A percentile compares a stretch with the other conserved stretches of the same genome.
Conservation (phyloP, 2,329 filamentous ascomycete genomes). For the Didymella arachidicola region DNA sequence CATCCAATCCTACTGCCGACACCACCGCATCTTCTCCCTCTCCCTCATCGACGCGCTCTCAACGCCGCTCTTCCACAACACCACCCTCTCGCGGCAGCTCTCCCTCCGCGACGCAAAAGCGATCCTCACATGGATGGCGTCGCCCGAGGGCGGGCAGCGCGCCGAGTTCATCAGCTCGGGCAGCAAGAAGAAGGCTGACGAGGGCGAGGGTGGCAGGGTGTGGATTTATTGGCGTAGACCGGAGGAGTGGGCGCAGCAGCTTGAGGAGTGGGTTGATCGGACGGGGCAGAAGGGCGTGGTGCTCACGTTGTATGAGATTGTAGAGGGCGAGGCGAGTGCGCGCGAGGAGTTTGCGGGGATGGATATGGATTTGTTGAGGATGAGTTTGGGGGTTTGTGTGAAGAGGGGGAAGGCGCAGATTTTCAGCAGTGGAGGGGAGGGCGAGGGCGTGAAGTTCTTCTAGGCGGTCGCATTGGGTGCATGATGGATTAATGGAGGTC, state of each 20-base stretch:
- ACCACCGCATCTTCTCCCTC: conserved; percentile 79
- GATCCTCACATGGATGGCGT: conserved; percentile 65
- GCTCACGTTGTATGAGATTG: conserved; percentile 89
- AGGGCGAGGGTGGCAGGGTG: conserved; percentile 49
- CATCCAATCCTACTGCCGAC: conserved; percentile 82
- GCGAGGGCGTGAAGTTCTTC: conserved; percentile 89
- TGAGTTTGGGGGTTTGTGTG: conserved; percentile 79
- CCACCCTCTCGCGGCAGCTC: conserved; percentile 54
- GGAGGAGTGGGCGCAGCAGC: conserved; percentile 85
- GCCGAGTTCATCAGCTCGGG: conserved; percentile 68
- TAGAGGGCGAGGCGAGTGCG: conserved; percentile 81
- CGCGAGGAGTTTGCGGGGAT: conserved; percentile 82
- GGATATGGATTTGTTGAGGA: conserved; percentile 80
- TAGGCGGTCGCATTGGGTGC: conserved; percentile 48
- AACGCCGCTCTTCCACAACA: conserved; percentile 65
- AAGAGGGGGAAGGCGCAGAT: conserved; percentile 93
- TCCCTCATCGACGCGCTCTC: conserved; percentile 65
- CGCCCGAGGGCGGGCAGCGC: conserved; percentile 59
- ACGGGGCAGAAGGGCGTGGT: conserved; percentile 90
- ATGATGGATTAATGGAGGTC: neutral
- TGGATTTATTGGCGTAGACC: conserved; percentile 87
- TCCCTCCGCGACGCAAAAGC: conserved; percentile 61
- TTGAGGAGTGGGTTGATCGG: conserved; percentile 82
- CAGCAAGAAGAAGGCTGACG: conserved; percentile 34
- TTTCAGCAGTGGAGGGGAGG: conserved; percentile 77